A percentile compares a stretch with the other conserved stretches of the same genome.
Evolutionary conservation across 306 rosid species (phyloP).

Genomic region (Castanospermum australe): DNA sequence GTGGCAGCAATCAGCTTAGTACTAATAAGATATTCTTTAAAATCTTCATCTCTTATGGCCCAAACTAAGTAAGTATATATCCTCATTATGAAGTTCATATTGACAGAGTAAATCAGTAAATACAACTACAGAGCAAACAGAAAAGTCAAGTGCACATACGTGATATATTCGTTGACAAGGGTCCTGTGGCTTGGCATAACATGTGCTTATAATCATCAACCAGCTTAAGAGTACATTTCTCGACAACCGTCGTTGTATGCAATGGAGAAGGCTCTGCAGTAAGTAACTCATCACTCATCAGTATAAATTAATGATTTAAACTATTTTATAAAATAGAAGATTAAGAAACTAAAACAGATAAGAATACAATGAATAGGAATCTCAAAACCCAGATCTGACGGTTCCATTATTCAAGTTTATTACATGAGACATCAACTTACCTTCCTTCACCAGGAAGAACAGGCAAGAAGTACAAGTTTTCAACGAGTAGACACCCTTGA

Average conservation of each 20-base stretch:
- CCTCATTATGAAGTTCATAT: not conserved
- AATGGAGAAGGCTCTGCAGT: constrained; percentile 95
- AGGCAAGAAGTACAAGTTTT: not conserved
- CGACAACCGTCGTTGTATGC: constrained; percentile 94
- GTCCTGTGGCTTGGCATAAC: constrained; percentile 96
- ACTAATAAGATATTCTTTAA: not conserved
- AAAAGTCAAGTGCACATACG: constrained; percentile 50
- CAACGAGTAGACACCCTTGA: not conserved
- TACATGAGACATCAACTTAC: not conserved
- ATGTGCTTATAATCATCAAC: constrained; percentile 98
- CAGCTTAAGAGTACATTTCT: constrained; percentile 94
- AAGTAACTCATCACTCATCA: constrained; percentile 28
- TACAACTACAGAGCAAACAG: not conserved
- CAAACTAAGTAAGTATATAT: not conserved
- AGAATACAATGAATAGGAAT: not conserved
- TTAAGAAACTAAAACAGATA: not conserved
- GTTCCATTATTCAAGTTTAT: not conserved
- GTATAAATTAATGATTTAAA: constrained; percentile 11
- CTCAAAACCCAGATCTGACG: not conserved
- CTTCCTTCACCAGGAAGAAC: not conserved
- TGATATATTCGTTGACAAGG: constrained; percentile 92
- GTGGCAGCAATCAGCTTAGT: not conserved
- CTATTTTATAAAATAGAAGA: not conserved
- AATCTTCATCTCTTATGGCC: not conserved
- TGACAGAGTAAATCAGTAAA: not conserved